Evolutionary conservation across 2,329 filamentous ascomycete species (phyloP), one percentile per base, ranked within the genome.

Genomic region (Proliferodiscus dingleyae): DNA sequence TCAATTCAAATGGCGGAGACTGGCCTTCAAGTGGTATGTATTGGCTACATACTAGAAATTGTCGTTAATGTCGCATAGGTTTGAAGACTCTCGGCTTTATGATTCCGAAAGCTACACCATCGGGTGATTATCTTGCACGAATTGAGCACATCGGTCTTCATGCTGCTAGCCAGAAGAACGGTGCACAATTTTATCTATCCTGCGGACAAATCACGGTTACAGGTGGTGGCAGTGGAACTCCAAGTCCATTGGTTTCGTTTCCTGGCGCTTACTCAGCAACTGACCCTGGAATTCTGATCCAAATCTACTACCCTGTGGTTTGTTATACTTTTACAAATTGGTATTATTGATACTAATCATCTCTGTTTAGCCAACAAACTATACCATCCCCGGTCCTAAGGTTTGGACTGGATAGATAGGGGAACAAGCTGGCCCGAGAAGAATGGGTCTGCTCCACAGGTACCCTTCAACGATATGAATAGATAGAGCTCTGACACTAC

Each of bases 181-280:
- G 48, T 23, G 52, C 54, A 7, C 58, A 60, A 10, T 58, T 57
- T 29, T 60, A 55, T 42, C 26, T 70, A 37, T 62, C 63, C 5
- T 72, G 69, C 43, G 63, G 62, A 4, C 69, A 72, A 51, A 55
- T 71, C 44, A 68, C 63, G 37, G 63, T 71, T 15, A 68, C 68
- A 0, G 66, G 64, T 11, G 66, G 68, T 9, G 69, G 68, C 5
- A 64, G 45, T 45, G 61, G 65, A n/a, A 60, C 50, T 5, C 68
- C 68, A 2, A 55, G 59, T 3, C 66, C 66, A 1, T 51, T 58
- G 0, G 61, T 63, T 39, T 56, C 54, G 32, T 66, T 68, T 49
- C 66, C 66, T 1, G 60, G 64, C 18, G 65, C 64, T 1, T 68
- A 67, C 55, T 54, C 55, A 33, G 54, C 53, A 1, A 63, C 54